These are phyloP conservation scores for Cymodocea nodosa DNA, from an alignment of 116 monocot genomes.

Conservation along the genomic window DNA sequence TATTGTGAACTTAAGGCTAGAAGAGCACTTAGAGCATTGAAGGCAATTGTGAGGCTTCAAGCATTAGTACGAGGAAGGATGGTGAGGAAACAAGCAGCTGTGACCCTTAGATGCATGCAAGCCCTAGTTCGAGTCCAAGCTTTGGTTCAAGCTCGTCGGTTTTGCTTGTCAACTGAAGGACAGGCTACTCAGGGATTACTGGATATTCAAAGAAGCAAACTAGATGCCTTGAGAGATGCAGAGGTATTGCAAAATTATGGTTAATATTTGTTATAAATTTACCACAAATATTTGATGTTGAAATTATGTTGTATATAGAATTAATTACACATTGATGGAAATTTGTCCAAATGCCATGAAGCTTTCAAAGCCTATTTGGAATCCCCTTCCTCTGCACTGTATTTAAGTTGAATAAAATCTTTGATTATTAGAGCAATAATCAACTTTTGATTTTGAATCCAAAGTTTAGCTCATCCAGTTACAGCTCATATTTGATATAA, in stretches of 20 bases:
- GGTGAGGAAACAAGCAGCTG: slow-evolving; percentile 72
- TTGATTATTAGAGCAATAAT: too few species aligned
- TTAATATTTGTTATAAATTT: too few species aligned
- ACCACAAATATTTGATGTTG: too few species aligned
- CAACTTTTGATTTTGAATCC: too few species aligned
- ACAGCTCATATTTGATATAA: too few species aligned
- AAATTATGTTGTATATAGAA: too few species aligned
- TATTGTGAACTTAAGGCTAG: slow-evolving; percentile 36
- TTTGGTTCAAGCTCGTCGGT: slow-evolving; percentile 49
- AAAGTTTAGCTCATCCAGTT: too few species aligned
- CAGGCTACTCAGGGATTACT: slow-evolving; percentile 42
- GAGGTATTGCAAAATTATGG: slow-evolving; percentile 27
- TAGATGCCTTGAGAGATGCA: slow-evolving; percentile 40
- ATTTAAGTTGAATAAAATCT: too few species aligned
- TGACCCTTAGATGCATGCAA: slow-evolving; percentile 77
- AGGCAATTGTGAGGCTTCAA: slow-evolving; percentile 65
- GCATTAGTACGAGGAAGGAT: slow-evolving; percentile 59
- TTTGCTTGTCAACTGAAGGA: slow-evolving; percentile 53
- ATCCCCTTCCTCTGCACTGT: too few species aligned
- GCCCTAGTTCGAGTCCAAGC: slow-evolving; percentile 75
- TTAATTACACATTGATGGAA: too few species aligned
- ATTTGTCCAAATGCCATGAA: too few species aligned
- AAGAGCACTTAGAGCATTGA: slow-evolving; percentile 68
- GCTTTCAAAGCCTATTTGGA: too few species aligned
- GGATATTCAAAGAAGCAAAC: slow-evolving; percentile 16